These are phyloP conservation scores for Suillus americanus DNA, from an alignment of 768 basidiomycete genomes.

Conservation along the genomic window DNA sequence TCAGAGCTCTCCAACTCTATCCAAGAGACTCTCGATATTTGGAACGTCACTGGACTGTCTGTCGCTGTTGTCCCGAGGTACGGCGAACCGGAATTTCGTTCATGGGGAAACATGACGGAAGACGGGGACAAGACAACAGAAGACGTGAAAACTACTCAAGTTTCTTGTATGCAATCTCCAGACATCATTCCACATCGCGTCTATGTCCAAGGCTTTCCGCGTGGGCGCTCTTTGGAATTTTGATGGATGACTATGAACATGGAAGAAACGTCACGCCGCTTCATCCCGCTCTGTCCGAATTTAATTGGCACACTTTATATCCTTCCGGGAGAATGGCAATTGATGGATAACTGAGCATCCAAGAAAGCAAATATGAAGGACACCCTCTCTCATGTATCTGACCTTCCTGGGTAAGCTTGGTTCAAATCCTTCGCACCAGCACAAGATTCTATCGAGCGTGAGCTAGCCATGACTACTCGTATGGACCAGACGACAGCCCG, in stretches of 20 bases:
- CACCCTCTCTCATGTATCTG: slow-evolving; percentile 40
- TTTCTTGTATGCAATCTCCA: slow-evolving; percentile 8
- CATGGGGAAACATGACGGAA: slow-evolving; percentile 38
- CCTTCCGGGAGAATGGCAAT: slow-evolving; percentile 39
- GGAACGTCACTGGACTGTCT: slow-evolving; percentile 32
- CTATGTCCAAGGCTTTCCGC: slow-evolving; percentile 41
- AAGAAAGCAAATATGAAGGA: slow-evolving; percentile 37
- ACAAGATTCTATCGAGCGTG: neutral
- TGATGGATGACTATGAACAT: slow-evolving; percentile 40
- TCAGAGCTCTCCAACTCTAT: slow-evolving; percentile 20
- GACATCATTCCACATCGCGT: slow-evolving; percentile 40
- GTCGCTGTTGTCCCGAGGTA: slow-evolving; percentile 26
- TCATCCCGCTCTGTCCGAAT: slow-evolving; percentile 26
- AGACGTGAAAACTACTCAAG: slow-evolving; percentile 27
- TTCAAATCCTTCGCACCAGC: neutral
- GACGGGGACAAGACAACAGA: slow-evolving; percentile 29
- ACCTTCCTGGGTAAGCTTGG: slow-evolving; percentile 33
- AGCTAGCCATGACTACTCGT: slow-evolving; percentile 35
- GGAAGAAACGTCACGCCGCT: slow-evolving; percentile 36
- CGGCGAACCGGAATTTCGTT: slow-evolving; percentile 28
- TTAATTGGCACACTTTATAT: slow-evolving; percentile 41
- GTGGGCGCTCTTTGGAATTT: slow-evolving; percentile 37
- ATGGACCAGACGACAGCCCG: slow-evolving; percentile 27
- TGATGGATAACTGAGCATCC: slow-evolving; percentile 42
- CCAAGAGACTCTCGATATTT: slow-evolving; percentile 16